Conservation (phyloP, 805 yeast species). For the Hanseniaspora valbyensis region DNA sequence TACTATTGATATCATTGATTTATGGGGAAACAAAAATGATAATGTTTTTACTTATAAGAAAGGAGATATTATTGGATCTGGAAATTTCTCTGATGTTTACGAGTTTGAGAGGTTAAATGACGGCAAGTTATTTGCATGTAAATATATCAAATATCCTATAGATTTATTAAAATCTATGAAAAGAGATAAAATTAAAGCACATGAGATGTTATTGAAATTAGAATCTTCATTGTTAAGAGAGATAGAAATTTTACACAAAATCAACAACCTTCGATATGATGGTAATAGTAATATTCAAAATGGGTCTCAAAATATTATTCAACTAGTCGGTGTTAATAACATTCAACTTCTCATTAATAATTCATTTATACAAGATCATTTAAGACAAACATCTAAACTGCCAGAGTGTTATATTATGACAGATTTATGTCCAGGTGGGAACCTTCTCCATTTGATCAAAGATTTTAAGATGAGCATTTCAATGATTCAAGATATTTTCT, state of each 20-base stretch:
- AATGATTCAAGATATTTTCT: conserved; percentile 50
- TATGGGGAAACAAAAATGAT: not conserved
- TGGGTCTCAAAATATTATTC: conserved; percentile 58
- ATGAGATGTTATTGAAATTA: conserved; percentile 39
- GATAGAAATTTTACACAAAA: conserved; percentile 45
- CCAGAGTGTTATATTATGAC: conserved; percentile 44
- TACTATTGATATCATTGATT: not conserved
- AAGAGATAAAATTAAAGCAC: conserved; percentile 23
- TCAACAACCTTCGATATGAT: conserved; percentile 22
- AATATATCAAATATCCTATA: conserved; percentile 41
- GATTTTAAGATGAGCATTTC: conserved; percentile 37
- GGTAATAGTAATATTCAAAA: too few species aligned
- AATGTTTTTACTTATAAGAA: conserved; percentile 31
- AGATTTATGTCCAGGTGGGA: conserved; percentile 78
- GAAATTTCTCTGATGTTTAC: conserved; percentile 58
- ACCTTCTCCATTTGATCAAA: conserved; percentile 55
- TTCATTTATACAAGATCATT: conserved; percentile 21
- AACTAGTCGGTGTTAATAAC: conserved; percentile 40
- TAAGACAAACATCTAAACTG: conserved; percentile 18
- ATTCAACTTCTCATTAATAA: conserved; percentile 21
- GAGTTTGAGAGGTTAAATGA: conserved; percentile 29
- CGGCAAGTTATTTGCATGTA: conserved; percentile 49
- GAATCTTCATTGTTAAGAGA: conserved; percentile 65
- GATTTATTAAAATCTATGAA: conserved; percentile 21
- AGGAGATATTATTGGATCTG: conserved; percentile 44